Base-by-base conservation (phyloP, 768 basidiomycete genomes). In the Boletus coccyginus region DNA sequence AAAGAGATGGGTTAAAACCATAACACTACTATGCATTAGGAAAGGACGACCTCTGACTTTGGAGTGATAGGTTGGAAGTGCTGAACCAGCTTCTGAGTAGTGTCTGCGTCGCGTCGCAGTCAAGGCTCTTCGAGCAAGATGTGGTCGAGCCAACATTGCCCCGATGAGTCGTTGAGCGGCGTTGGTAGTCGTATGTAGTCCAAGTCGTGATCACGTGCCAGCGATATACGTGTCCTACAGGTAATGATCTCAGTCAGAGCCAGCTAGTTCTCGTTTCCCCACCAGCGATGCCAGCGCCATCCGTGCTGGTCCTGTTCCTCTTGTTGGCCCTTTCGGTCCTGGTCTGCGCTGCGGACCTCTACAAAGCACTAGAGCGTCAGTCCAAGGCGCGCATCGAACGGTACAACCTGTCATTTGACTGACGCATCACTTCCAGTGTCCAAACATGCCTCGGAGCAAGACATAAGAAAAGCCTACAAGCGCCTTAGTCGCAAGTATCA, bases 391-490 rank as follows among this genome's bases (percentile, higher is more conserved):
- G 64, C 70, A 67, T 58, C 50, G 53, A 48, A 44, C 58, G 46
- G 45, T 17, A 42, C 47, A 57, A 52, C 53, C 44, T 41, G 33
- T 63, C 61, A 62, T 56, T 59, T 66, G 60, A 55, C 61, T 69
- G 54, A 69, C 49, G n/a, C 52, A 45, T 50, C 53, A 56, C 42
- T 31, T 53, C 19, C 60, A 82, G 80, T 96, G 44, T 82, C 85
- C 64, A 84, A 76, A 62, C 87, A 90, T 43, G 92, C 94, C 14
- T 87, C 88, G 38, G 91, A 94, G 43, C 85, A 84, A 66, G 94
- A 96, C 66, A 92, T 98, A 69, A 84, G 89, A 72, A 88, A 90
- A 61, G 92, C 94, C 3, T 98, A 97, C 75, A 94, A 94, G 72
- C 86, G 84, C 63, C 78, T 95, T 17, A 92, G 92, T 70, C 85